phyloP scores from a whole-genome alignment of 1,139 yeast species.

The Pichia sp. region DNA sequence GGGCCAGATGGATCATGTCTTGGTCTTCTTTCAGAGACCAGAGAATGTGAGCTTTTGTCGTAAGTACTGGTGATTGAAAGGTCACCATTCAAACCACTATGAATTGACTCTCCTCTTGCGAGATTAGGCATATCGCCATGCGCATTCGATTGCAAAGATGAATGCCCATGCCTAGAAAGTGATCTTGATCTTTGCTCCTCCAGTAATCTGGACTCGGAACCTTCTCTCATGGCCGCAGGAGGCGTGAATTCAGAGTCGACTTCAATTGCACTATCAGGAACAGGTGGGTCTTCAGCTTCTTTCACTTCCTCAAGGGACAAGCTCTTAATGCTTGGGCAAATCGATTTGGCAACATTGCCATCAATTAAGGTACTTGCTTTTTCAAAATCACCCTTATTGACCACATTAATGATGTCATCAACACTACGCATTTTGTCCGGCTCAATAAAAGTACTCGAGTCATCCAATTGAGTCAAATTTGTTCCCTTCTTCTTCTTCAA shows the following conservation, averaged over 20 bases:
- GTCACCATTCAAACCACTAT: constrained; percentile 36
- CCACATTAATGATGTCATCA: constrained; percentile 27
- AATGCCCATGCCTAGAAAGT: constrained; percentile 10
- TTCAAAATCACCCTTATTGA: constrained; percentile 25
- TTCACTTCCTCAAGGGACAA: constrained; percentile 10
- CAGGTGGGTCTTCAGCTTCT: constrained; percentile 18
- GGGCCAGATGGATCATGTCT: constrained; percentile 30
- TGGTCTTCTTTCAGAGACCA: constrained; percentile 30
- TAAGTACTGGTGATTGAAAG: constrained; percentile 12
- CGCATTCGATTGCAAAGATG: constrained; percentile 27
- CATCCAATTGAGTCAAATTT: background rate
- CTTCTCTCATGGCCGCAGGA: constrained; percentile 39
- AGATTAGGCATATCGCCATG: constrained; percentile 46
- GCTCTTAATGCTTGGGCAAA: constrained; percentile 13
- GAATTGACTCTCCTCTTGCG: constrained; percentile 65
- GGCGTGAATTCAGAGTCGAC: constrained; percentile 33
- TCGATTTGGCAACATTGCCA: constrained; percentile 24
- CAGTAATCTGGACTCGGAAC: constrained; percentile 42
- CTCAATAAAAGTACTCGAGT: constrained; percentile 18
- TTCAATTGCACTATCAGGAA: constrained; percentile 33
- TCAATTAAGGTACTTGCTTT: constrained; percentile 20
- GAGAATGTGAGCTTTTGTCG: constrained; percentile 8
- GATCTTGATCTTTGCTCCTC: constrained; percentile 29
- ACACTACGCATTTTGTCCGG: constrained; percentile 27
- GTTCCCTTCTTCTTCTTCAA: constrained; percentile 10